Percentiles rank a stretch among this genome's conserved stretches.
Conservation (phyloP, 1,284 basidiomycete species). For the Apiotrichum mycotoxinovorans region DNA sequence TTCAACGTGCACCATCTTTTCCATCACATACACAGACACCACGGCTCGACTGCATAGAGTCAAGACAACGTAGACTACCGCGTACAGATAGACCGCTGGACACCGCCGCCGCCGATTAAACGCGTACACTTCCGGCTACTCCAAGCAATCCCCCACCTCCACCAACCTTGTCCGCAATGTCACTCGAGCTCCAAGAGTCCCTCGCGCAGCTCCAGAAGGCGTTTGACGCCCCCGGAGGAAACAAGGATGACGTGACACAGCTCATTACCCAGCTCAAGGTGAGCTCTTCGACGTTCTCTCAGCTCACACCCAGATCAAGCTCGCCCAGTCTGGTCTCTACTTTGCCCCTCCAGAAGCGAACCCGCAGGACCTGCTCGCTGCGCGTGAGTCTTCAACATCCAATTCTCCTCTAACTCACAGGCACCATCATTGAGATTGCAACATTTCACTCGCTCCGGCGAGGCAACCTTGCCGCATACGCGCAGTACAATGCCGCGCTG, state of each 20-base stretch:
- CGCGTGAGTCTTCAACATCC: constrained; percentile 37
- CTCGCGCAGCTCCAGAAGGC: constrained; percentile 37
- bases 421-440: constrained; percentile 92
- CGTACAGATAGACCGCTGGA: not conserved
- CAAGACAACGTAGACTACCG: not conserved
- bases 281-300: not conserved
- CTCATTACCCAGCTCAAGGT: constrained; percentile 45
- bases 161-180: constrained; percentile 27
- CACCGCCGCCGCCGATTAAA: not conserved
- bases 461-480: constrained; percentile 84
- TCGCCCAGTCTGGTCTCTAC: constrained; percentile 48
- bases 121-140: too few relatives aligned
- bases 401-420: constrained; percentile 50
- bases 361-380: constrained; percentile 43
- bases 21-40: not conserved
- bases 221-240: constrained; percentile 30
- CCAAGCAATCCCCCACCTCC: not conserved
- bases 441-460: constrained; percentile 87
- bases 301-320: constrained; percentile 35
- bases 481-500: constrained; percentile 90
- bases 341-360: constrained; percentile 46
- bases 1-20: not conserved
- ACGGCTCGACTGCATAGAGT: not conserved
- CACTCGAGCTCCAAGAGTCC: constrained; percentile 38
- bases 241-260: constrained; percentile 30